Evolutionary conservation across 2,329 filamentous ascomycete genomes (phyloP), one percentile per base, ranked within the genome.

Genomic region (Calcarisporium arbuscula): DNA sequence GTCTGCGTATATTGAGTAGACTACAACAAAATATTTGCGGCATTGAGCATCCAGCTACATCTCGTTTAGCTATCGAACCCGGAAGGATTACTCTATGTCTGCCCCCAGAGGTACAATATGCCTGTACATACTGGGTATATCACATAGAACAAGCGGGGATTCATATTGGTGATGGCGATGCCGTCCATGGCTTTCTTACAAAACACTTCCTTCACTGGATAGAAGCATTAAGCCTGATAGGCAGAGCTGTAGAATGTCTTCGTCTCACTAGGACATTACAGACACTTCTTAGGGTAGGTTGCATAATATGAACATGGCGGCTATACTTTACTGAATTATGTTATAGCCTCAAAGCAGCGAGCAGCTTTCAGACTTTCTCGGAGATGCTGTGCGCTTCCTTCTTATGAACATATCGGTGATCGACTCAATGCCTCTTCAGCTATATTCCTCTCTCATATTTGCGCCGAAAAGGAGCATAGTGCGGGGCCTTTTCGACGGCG

Each of bases 171-270:
- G 48, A 58, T 41, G 36, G 43, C 18, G 47, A 51, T 29, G 17
- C 43, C 18, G 49, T 53, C 6, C 40, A 62, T 32, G 2, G 33
- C 1, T 68, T 68, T 40, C 44, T 68, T 5, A 38, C 47, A 10
- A 8, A 40, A 12, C 56, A 65, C 41, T 49, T 67, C 32, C 58
- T 68, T 4, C 48, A 67, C 32, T 67, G 60, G 62, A 40, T 66
- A 2, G 61, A 67, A 43, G 56, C 52, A 6, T 42, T 65, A 15
- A 56, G 55, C 30, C 40, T 61, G 6, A 45, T 64, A 23, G 47
- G 48, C 10, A 42, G 49, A 19, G 16, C 17, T 5, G 9, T 32
- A 4, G 44, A 50, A 7, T 40, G 32, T 8, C 9, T 28, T 10
- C 19, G 29, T 0, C 17, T 31, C 6, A 28, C 35, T 8, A 31